Evolutionary conservation across 2,329 filamentous ascomycete species (phyloP).

Genomic region (Rutstroemia sp.): DNA sequence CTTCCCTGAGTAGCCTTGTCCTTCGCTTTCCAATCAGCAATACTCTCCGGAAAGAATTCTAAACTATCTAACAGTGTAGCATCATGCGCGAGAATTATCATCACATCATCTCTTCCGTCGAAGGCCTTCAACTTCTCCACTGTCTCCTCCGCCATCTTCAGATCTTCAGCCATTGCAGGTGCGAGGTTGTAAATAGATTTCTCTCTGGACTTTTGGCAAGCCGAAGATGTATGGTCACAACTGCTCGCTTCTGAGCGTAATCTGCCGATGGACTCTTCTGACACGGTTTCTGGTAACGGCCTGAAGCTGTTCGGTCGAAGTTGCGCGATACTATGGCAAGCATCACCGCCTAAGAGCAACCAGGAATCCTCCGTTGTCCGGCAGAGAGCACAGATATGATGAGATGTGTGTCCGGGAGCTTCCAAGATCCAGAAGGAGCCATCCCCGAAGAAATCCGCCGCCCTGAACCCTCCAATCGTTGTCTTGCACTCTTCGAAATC

Average conservation of each 20-base stretch:
- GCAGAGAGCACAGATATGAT: slow-evolving; percentile 42
- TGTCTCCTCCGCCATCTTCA: slow-evolving; percentile 26
- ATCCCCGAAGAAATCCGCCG: slow-evolving; percentile 46
- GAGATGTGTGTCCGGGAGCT: slow-evolving; percentile 42
- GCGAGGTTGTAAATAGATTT: neutral
- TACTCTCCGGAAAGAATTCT: slow-evolving; percentile 38
- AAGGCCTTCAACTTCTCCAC: slow-evolving; percentile 36
- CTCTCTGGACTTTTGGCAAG: neutral
- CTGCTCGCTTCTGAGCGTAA: neutral
- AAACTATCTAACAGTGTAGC: slow-evolving; percentile 33
- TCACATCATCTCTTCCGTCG: slow-evolving; percentile 35
- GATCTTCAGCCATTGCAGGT: neutral
- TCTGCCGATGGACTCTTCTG: neutral
- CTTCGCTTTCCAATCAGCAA: slow-evolving; percentile 38
- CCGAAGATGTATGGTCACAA: neutral
- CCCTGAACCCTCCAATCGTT: slow-evolving; percentile 36
- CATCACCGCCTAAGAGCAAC: slow-evolving; percentile 42
- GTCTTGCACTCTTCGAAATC: slow-evolving; percentile 25
- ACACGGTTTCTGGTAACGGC: neutral
- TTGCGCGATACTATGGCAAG: slow-evolving; percentile 29
- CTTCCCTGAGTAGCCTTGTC: slow-evolving; percentile 27
- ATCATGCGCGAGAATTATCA: slow-evolving; percentile 41
- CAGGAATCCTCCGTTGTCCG: slow-evolving; percentile 35
- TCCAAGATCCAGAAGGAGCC: slow-evolving; percentile 48
- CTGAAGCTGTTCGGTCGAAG: slow-evolving; percentile 1